Evolutionary conservation across 140 eudicot species (phyloP).

Genomic region (Anethum foeniculum): DNA sequence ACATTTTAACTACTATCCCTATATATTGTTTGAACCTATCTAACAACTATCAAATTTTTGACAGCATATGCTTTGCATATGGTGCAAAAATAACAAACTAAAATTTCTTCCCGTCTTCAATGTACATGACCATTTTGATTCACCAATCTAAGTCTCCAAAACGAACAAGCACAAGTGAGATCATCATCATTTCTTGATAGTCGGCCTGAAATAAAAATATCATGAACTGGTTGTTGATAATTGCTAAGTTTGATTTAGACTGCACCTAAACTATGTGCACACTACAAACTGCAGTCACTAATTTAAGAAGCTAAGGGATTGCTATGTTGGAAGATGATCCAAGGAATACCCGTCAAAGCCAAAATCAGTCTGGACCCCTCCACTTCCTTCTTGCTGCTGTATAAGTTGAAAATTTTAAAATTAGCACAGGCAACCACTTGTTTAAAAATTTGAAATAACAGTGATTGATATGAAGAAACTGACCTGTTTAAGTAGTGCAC

Average conservation of each 20-base stretch:
- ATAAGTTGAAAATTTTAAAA: neutral
- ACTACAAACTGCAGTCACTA: conserved; percentile 11
- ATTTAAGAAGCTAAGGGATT: neutral
- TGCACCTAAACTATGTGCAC: conserved; percentile 29
- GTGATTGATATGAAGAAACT: neutral
- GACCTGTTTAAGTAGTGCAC: conserved; percentile 63
- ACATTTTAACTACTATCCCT: neutral
- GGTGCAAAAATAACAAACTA: neutral
- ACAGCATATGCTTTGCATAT: conserved; percentile 8
- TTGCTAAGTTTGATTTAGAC: neutral
- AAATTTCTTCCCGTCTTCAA: neutral
- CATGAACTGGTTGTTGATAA: neutral
- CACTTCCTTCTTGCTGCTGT: conserved; percentile 64
- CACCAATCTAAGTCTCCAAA: neutral
- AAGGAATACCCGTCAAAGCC: conserved; percentile 57
- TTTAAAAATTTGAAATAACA: neutral
- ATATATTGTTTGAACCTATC: neutral
- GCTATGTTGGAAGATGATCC: conserved; percentile 64
- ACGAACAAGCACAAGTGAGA: conserved; percentile 6
- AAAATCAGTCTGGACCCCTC: conserved; percentile 45
- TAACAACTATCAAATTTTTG: conserved; percentile 2
- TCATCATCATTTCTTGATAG: neutral
- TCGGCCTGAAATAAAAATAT: neutral
- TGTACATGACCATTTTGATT: neutral
- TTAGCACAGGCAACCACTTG: neutral